Evolutionary conservation across 1,284 basidiomycete species (phyloP).

Genomic region (Malassezia arunalokei): DNA sequence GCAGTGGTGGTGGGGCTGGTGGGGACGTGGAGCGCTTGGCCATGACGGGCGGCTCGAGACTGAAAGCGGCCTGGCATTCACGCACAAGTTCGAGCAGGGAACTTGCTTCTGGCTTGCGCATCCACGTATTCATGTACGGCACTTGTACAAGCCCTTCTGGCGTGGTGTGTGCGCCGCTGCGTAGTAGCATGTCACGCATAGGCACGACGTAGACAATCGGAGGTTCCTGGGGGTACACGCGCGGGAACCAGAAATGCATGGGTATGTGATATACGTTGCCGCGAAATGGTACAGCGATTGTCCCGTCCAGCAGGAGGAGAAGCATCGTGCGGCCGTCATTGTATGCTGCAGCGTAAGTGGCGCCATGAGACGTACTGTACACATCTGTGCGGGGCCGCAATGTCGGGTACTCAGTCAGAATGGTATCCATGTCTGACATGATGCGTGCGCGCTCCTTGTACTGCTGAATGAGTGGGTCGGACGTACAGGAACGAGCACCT

Average conservation of each 20-base stretch:
- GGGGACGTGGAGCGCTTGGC: conserved; percentile 54
- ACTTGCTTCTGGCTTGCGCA: conserved; percentile 59
- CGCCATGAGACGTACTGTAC: conserved; percentile 52
- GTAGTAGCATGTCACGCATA: conserved; percentile 80
- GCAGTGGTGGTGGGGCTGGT: background rate
- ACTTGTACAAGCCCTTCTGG: conserved; percentile 63
- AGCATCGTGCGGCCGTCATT: conserved; percentile 87
- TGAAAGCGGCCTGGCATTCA: conserved; percentile 68
- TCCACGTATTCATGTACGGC: conserved; percentile 66
- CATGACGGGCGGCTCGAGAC: conserved; percentile 74
- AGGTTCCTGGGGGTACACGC: conserved; percentile 51
- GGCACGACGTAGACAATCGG: conserved; percentile 90
- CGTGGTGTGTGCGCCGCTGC: conserved; percentile 64
- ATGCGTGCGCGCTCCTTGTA: conserved; percentile 57
- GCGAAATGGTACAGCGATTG: conserved; percentile 73
- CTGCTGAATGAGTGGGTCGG: conserved; percentile 27
- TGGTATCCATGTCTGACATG: conserved; percentile 57
- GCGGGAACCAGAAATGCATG: conserved; percentile 62
- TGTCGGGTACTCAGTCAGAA: conserved; percentile 55
- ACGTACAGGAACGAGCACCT: conserved; percentile 26
- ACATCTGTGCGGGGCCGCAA: conserved; percentile 80
- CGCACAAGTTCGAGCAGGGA: conserved; percentile 55
- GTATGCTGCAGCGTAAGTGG: conserved; percentile 54
- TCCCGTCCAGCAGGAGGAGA: conserved; percentile 75
- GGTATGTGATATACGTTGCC: conserved; percentile 81